Conservation (phyloP, 805 yeast species). For the Pichia nakasei region DNA sequence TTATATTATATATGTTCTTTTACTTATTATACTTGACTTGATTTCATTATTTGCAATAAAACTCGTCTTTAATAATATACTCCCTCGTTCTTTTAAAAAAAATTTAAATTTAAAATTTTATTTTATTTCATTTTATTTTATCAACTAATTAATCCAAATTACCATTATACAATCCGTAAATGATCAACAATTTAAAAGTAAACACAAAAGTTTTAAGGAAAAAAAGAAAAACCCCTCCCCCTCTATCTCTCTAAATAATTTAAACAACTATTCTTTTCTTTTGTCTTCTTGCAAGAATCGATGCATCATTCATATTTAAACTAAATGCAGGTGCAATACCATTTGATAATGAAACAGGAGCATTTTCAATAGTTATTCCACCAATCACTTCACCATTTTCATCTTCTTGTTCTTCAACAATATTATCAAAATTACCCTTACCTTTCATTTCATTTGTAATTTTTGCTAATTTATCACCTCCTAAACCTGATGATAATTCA, state of each 20-base stretch:
- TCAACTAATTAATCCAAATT: no score
- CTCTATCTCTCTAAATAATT: background rate
- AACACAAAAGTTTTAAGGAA: no score
- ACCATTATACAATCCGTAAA: no score
- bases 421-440: slow-evolving; percentile 4
- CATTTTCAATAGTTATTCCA: background rate
- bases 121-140: no score
- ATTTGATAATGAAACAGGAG: background rate
- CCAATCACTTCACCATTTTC: slow-evolving; percentile 1
- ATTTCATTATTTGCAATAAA: no score
- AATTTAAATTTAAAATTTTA: no score
- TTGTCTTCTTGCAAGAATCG: slow-evolving; percentile 40
- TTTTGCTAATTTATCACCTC: background rate
- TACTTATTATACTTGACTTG: no score
- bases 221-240: no score
- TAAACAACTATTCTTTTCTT: slow-evolving; percentile 9
- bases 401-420: slow-evolving; percentile 8
- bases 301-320: slow-evolving; percentile 42
- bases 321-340: slow-evolving; percentile 30
- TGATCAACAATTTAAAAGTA: no score
- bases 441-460: background rate
- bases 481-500: background rate
- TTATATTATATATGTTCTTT: no score
- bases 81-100: no score
- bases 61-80: no score